Evolutionary conservation across 2,329 filamentous ascomycete genomes (phyloP), one percentile per base, ranked within the genome.

Genomic region (Thelonectria blattea): DNA sequence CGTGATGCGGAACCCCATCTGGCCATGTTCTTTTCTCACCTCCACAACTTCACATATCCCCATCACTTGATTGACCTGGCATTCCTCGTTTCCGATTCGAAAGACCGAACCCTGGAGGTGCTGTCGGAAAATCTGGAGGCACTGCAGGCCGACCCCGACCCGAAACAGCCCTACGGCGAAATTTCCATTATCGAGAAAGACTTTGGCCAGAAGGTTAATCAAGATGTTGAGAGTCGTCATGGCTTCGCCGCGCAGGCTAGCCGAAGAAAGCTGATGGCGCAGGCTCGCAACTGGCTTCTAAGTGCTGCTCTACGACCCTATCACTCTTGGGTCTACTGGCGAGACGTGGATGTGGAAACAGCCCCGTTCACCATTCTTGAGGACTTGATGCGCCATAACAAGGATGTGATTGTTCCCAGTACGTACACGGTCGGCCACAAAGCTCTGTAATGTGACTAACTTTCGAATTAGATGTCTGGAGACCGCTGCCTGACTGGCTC

Each of bases 271-370:
- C 84, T 96, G 72, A 99, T 99, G 95, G 95, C 95, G 1, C 93
- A 97, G 79, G 95, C 95, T 52, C 87, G 95, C 64, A 99, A 99
- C 78, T 99, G 95, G 95, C 83, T 99, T 53, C 80, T 99, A 58
- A 97, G 93, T 71, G 94, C 95, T 42, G 94, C 95, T 20, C 80
- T 99, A 55, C 88, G 95, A 45, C 95, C 95, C 2, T 96, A 95
- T 53, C 95, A 99, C 75, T 97, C 93, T 65, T 99, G 95, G 95
- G 95, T 99, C 10, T 99, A 99, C 75, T 99, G 95, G 95, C 88
- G 95, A 77, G 95, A 99, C 79, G 95, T 97, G 22, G 95, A 99
- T 78, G 95, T 99, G 9, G 93, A 98, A 78, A 99, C 95, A 2
- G 95, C 95, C 2, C 95, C 95, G 0, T 95, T 94, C 73, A 98